A percentile compares a stretch with the other conserved stretches of the same genome.
Conservation (phyloP, 805 yeast species). For the Nakazawaea peltata region DNA sequence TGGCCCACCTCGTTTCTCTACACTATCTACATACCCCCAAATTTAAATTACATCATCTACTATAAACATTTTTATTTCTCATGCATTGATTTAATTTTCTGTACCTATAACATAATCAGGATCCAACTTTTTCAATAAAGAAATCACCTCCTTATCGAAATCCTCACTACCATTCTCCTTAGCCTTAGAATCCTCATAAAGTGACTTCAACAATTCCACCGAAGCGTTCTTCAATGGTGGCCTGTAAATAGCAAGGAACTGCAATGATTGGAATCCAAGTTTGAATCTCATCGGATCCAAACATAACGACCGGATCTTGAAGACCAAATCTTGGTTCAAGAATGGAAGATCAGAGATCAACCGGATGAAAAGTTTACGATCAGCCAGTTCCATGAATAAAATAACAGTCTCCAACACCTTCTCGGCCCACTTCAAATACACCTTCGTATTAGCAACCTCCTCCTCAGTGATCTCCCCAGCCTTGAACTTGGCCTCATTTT, state of each 20-base stretch:
- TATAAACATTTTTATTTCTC: too few relatives aligned
- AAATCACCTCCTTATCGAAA: slow-evolving; percentile 36
- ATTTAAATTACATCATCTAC: too few relatives aligned
- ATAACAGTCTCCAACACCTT: slow-evolving; percentile 69
- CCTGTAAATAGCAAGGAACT: slow-evolving; percentile 78
- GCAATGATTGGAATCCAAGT: slow-evolving; percentile 76
- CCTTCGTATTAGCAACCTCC: slow-evolving; percentile 29
- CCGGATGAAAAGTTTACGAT: slow-evolving; percentile 73
- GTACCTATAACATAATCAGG: too few relatives aligned
- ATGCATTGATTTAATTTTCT: too few relatives aligned
- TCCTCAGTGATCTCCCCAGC: slow-evolving; percentile 15
- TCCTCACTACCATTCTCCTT: slow-evolving; percentile 32
- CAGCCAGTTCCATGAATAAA: slow-evolving; percentile 77
- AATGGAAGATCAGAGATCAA: slow-evolving; percentile 83
- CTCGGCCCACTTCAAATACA: slow-evolving; percentile 62
- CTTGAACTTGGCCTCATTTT: slow-evolving; percentile 22
- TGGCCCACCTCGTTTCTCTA: too few relatives aligned
- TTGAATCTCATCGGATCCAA: slow-evolving; percentile 77
- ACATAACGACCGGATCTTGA: slow-evolving; percentile 64
- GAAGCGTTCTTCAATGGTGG: slow-evolving; percentile 70
- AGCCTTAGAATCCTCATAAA: slow-evolving; percentile 27
- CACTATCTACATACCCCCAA: too few relatives aligned
- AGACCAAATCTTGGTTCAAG: slow-evolving; percentile 53
- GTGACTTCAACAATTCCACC: slow-evolving; percentile 37
- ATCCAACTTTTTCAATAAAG: slow-evolving; percentile 38